Evolutionary conservation across 768 basidiomycete genomes (phyloP), one percentile per base, ranked within the genome.

Genomic region (Boletus edulis): DNA sequence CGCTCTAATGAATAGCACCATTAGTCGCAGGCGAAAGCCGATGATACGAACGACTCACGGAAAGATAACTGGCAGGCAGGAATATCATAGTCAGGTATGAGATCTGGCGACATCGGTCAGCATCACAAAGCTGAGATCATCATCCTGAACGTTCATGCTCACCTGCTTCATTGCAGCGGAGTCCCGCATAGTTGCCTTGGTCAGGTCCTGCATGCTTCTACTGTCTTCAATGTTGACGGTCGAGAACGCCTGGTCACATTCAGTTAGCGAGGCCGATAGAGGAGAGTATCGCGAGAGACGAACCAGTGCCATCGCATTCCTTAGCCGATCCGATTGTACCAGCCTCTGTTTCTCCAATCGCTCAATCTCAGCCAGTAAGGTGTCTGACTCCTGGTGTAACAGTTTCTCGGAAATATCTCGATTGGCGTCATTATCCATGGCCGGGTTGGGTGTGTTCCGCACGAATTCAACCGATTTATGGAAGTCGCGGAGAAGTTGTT

Each of bases 31-130:
- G 24, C 9, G 5, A 18, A 20, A 15, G 24, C 12, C 3, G 32
- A 34, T 12, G 14, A 35, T 9, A 24, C 5, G 2, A 8, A 13
- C 12, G 1, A 66, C 67, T 49, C 51, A 70, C 70, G 6, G 69
- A 58, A 40, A 67, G 65, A 51, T 83, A 83, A 11, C 75, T 77
- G 5, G 81, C 78, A 1, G 84, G 84, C 24, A 85, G 68, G 67
- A 85, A 85, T 35, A 83, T 64, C 81, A 85, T 82, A 0, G 83
- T 83, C 9, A 86, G 66, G 54, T 82, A 83, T 1, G 81, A 76
- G 32, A 85, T 78, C 64, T 82, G 74, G 55, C 43, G 12, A 34
- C 18, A 22, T 5, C 15, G 11, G 29, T 60, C 2, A 54, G 51
- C 5, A 35, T 37, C 20, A 9, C 14, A 34, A 34, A 43, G 2